Evolutionary conservation across 768 basidiomycete genomes (phyloP), one percentile per base, ranked within the genome.

Genomic region (Piloderma croceum): DNA sequence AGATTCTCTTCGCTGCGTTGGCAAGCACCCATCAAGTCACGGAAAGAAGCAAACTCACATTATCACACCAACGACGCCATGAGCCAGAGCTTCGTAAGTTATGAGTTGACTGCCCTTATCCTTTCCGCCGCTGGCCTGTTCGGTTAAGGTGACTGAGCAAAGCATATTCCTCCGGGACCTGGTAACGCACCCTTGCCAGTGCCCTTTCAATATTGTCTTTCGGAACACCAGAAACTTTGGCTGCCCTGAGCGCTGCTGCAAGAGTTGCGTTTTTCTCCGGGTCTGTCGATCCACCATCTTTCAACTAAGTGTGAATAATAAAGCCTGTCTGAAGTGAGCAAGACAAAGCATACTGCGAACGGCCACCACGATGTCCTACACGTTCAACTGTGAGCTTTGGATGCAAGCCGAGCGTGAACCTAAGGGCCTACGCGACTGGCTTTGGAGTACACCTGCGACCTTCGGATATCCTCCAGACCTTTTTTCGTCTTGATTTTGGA

Each of bases 401-500:
- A 12, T n/a, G 7, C 23, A 22, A 6, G 31, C 36, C 20, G 11
- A 50, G 39, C 20, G 20, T 39, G 15, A 24, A 29, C 21, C 34
- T 24, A 23, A 15, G 18, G 27, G 49, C 79, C 27, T 57, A 85
- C 83, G 43, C 70, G 67, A 42, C 66, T 68, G 12, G 74, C 71
- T 54, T 65, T 78, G 24, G 74, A 66, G 35, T 76, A 81, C n/a
- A 79, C 34, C 31, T 65, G 63, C 38, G 79, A 74, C 54, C 74
- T 81, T 49, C 76, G 72, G 6, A 68, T 64, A 53, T 85, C 83
- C 47, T 70, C 75, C n/a, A 67, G 61, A 13, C 79, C 82, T 51
- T 85, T 85, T 53, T 69, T 74, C 41, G 79, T 72, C 53, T 83
- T 82, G 53, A 84, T 84, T 70, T 84, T 84, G 1, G 82, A 82